phyloP scores from a whole-genome alignment of 1,284 basidiomycete species.

The Cutaneotrichosporon mucoides region DNA sequence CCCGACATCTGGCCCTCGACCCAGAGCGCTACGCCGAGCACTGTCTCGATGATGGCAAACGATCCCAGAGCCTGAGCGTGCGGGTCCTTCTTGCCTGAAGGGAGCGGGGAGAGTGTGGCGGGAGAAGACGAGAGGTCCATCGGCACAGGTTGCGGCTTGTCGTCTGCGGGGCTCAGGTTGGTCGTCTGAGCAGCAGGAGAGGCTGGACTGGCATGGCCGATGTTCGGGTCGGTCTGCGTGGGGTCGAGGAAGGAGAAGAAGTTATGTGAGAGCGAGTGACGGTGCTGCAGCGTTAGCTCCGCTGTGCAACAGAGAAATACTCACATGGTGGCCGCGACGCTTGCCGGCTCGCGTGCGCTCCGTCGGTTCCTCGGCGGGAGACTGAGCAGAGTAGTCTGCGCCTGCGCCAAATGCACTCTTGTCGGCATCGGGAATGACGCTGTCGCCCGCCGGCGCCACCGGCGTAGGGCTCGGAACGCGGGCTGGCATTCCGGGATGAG shows the following conservation, averaged over 20 bases:
- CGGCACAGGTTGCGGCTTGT: constrained; percentile 31
- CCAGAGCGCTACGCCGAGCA: constrained; percentile 65
- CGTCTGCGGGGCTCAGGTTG: constrained; percentile 7
- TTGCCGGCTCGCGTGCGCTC: constrained; percentile 42
- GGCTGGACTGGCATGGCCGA: neutral
- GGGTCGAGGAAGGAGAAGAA: constrained; percentile 85
- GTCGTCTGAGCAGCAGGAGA: constrained; percentile 16
- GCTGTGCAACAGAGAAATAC: constrained; percentile 9
- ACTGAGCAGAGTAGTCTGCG: constrained; percentile 17
- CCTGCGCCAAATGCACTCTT: constrained; percentile 29
- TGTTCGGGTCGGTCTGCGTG: constrained; percentile 40
- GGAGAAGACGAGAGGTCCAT: constrained; percentile 23
- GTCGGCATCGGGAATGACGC: constrained; percentile 21
- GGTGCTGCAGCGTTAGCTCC: constrained; percentile 54
- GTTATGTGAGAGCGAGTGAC: constrained; percentile 88
- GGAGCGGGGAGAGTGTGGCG: constrained; percentile 26
- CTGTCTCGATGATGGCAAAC: constrained; percentile 51
- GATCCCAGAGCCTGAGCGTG: constrained; percentile 46
- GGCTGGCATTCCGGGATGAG: constrained; percentile 61
- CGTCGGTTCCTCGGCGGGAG: neutral
- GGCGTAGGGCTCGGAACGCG: constrained; percentile 15
- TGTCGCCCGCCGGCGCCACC: constrained; percentile 21
- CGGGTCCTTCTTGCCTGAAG: constrained; percentile 39
- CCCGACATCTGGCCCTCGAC: constrained; percentile 85
- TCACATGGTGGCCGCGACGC: constrained; percentile 68